Base-by-base conservation (phyloP, 331 rosid species). In the Saraca asoca region DNA sequence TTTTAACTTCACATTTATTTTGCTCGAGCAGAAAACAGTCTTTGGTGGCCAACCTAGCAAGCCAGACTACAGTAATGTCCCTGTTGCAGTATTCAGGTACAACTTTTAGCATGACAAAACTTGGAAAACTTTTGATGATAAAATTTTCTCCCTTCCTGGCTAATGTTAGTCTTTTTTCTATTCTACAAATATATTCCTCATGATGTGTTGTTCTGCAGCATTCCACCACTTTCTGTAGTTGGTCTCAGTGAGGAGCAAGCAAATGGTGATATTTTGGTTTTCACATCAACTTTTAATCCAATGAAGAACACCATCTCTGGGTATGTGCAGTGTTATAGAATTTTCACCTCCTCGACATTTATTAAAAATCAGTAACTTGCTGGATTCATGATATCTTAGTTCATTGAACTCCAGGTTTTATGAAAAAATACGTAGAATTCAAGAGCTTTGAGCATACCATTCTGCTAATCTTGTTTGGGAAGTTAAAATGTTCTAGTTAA, bases 281-380 rank as follows among this genome's bases (percentile, higher is more conserved):
- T 85, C 81, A 83, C 95, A 13, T 87, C 96, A 42, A 68, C 81
- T 61, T 90, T 90, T 78, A 90, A 87, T 66, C 96, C 95, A 12
- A 81, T 90, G 96, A 90, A 87, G 85, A 90, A 90, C 74, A 85
- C 90, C 14, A 80, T 90, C 70, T 90, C 95, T 41, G 96, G 96
- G 96, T 90, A 90, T 42, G 79, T 69, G 58, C 10, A 42, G 9
- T 49, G 72, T 31, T 64, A 60, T 57, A 68, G 66, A 62, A 34
- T 45, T 64, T 78, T 49, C 31, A 55, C 20, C 64, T 68, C 58
- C 60, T 55, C 42, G 19, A 44, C 54, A 31, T 76, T 64, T 44
- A 29, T 39, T 41, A 42, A 53, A 55, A 54, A 59, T 12, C 37
- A 34, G 29, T 19, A 34, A 24, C 49, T 58, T 74, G 7, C 33